Base-by-base conservation (phyloP, 108 stramenopile genomes). In the Poteriospumella lacustris region DNA sequence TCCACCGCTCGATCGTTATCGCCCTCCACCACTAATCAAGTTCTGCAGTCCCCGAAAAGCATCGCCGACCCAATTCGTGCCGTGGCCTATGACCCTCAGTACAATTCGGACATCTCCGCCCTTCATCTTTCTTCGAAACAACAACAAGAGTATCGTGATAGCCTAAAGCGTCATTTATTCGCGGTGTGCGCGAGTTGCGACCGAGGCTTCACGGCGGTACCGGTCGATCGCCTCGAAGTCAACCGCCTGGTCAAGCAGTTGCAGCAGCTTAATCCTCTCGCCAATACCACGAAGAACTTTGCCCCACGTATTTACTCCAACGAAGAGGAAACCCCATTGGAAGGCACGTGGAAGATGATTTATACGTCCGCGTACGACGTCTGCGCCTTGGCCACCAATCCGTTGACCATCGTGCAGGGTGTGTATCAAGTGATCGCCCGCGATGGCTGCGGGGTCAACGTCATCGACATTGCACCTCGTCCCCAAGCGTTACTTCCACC, bases 141-240 rank as follows among this genome's bases (percentile, higher is more conserved):
- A n/a, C n/a, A n/a, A n/a, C n/a, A n/a, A n/a, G n/a, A n/a, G n/a
- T n/a, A n/a, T n/a, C n/a, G n/a, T n/a, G n/a, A n/a, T n/a, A n/a
- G n/a, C n/a, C 68, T 69, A 2, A 69, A 69, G 29, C 0, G 41
- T 3, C 0, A 42, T 29, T 0, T 69, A 2, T 69, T 69, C 68
- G 42, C 68, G 43, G 42, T 42, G 41, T 44, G 68, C 68, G 68
- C 68, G 34, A 42, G 34, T 9, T 1, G 1, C 1, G 68, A 69
- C 68, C 68, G 68, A 2, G 68, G 68, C 42, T 69, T 69, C 68
- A 33, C 68, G n/a, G 68, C 68, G 43, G 31, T 33, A 42, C 19
- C 68, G 1, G 68, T 42, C 41, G 68, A 69, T 12, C 39, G 68
- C 0, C 19, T 0, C 0, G 3, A 41, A 1, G 38, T 69, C 68